Evolutionary conservation across 1,284 basidiomycete species (phyloP).

Genomic region (Microbotryum saponariae): DNA sequence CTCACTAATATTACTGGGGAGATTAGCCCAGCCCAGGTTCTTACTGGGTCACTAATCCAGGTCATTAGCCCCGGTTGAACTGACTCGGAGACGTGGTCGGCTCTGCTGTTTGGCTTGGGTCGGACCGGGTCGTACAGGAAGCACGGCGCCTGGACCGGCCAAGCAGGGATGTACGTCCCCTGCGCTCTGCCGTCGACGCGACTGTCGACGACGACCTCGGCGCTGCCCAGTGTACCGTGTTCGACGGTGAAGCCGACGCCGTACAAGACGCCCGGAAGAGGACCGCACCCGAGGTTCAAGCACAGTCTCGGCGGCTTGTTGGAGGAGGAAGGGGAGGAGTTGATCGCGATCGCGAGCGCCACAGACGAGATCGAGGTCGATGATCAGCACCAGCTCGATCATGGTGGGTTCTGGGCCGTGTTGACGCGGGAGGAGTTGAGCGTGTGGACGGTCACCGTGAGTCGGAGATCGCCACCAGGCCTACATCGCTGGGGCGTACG

Average conservation of each 20-base stretch:
- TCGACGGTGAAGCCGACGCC: conserved; percentile 5
- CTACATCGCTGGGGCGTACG: too few relatives aligned
- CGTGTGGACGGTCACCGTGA: conserved; percentile 23
- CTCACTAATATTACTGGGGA: too few relatives aligned
- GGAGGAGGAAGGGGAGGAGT: conserved; percentile 31
- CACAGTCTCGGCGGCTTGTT: conserved; percentile 25
- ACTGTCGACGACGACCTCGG: conserved; percentile 22
- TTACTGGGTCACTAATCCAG: too few relatives aligned
- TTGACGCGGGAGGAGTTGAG: conserved; percentile 26
- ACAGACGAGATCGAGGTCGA: too few relatives aligned
- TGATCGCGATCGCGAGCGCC: conserved; percentile 11
- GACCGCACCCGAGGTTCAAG: conserved; percentile 22
- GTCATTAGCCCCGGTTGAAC: too few relatives aligned
- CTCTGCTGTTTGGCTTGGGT: too few relatives aligned
- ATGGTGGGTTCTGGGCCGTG: conserved; percentile 12
- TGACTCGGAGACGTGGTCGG: too few relatives aligned
- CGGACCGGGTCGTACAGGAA: too few relatives aligned
- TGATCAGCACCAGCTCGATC: too few relatives aligned
- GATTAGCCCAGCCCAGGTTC: too few relatives aligned
- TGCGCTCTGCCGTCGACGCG: conserved; percentile 27
- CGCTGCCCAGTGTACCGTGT: conserved; percentile 19
- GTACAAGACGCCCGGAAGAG: conserved; percentile 21
- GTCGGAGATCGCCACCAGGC: too few relatives aligned
- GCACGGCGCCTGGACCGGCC: too few relatives aligned
- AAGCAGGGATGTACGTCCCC: conserved; percentile 24